Base-by-base conservation (phyloP, 108 stramenopile genomes). In the Skeletonema grethae region DNA sequence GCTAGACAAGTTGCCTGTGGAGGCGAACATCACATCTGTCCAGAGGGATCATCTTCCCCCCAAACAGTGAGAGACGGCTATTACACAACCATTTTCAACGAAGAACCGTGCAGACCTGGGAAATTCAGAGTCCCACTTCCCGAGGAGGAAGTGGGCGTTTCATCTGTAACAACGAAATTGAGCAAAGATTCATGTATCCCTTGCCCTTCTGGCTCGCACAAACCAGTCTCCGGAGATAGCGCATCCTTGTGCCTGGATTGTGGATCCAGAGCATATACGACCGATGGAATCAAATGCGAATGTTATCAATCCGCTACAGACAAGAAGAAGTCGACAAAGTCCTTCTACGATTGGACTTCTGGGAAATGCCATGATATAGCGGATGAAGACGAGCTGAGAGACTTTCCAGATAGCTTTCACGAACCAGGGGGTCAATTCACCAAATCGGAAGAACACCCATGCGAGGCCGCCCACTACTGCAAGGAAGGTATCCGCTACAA, bases 241-340 rank as follows among this genome's bases (percentile, higher is more conserved):
- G 8, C 16, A 2, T n/a, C 34, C 48, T 43, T 34, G 22, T 79
- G 78, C 67, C 35, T 63, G 16, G 50, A 56, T 28, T 79, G 78
- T 36, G 78, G 78, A 1, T 50, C 78, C 1, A 79, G 63, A 24
- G 78, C 78, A 29, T 58, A 41, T 18, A 79, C 66, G 18, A 24
- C 34, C 2, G 61, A 79, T 35, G 48, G 46, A 43, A 65, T 67
- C 48, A 73, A 70, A 29, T 79, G 78, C 28, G 72, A 68, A 46
- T 79, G 78, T 34, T 60, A 72, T 45, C 71, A 79, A 63, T 79
- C 78, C n/a, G 66, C 67, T 20, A 79, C 78, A 7, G 64, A 79
- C 35, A 72, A 64, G 30, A 39, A 22, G 29, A 39, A 20, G n/a
- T 58, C 22, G 25, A 8, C 38, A 11, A 32, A 53, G 43, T 41